A percentile compares a stretch with the other conserved stretches of the same genome.
Evolutionary conservation across 1,139 yeast species (phyloP).

Genomic region (Meyerozyma guilliermondii): DNA sequence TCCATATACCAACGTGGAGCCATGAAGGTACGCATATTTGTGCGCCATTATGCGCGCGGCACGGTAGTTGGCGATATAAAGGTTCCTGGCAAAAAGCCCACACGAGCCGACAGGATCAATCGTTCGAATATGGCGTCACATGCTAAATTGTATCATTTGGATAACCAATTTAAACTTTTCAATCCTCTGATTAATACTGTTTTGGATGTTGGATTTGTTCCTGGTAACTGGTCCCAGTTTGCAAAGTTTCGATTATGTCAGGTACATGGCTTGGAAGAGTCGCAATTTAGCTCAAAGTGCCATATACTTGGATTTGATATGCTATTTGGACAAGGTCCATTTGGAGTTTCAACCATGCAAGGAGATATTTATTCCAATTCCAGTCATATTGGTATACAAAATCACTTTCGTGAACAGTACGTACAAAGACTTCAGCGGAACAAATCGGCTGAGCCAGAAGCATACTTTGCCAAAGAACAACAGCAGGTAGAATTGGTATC

Average conservation of each 20-base stretch:
- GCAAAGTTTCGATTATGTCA: conserved; percentile 36
- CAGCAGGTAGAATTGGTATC: conserved; percentile 13
- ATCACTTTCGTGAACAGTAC: conserved; percentile 47
- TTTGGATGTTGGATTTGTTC: conserved; percentile 69
- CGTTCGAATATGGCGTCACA: not conserved
- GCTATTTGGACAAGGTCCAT: conserved; percentile 71
- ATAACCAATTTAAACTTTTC: not conserved
- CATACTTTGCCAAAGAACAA: conserved; percentile 27
- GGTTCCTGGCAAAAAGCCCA: not conserved
- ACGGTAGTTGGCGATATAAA: not conserved
- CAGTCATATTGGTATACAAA: conserved; percentile 58
- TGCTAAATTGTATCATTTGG: not conserved
- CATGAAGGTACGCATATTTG: not conserved
- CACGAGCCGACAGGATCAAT: not conserved
- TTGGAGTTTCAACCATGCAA: conserved; percentile 75
- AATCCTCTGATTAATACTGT: not conserved
- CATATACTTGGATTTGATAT: conserved; percentile 82
- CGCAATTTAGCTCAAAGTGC: conserved; percentile 52
- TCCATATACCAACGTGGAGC: not conserved
- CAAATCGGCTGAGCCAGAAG: conserved; percentile 5
- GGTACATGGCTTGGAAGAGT: conserved; percentile 31
- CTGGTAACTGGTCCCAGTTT: conserved; percentile 94
- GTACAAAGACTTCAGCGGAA: conserved; percentile 7
- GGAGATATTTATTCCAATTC: conserved; percentile 73
- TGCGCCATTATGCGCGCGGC: not conserved